Conservation (phyloP, 1,284 basidiomycete genomes). For the Fomitopsis schrenkii region DNA sequence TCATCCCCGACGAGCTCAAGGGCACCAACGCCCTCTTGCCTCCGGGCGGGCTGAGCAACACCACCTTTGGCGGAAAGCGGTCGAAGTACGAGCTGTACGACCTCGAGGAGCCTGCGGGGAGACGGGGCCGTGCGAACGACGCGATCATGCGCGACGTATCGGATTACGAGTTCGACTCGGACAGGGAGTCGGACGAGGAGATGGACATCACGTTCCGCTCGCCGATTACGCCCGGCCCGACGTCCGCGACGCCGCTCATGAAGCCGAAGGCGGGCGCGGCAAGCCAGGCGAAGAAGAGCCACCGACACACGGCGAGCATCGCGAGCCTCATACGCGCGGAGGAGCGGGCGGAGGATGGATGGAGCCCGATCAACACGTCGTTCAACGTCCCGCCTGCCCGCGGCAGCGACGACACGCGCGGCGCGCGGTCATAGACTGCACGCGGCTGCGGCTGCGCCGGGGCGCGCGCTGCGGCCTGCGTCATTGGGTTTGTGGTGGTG, state of each 20-base stretch:
- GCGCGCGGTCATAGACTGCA: not conserved
- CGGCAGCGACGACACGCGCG: constrained; percentile 12
- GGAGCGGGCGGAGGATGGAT: constrained; percentile 70
- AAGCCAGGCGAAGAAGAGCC: constrained; percentile 38
- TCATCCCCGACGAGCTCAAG: constrained; percentile 78
- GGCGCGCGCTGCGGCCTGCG: not conserved
- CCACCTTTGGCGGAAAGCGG: constrained; percentile 25
- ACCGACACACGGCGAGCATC: constrained; percentile 76
- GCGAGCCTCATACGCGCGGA: constrained; percentile 74
- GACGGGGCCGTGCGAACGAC: constrained; percentile 24
- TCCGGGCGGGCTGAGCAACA: constrained; percentile 32
- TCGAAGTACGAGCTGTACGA: constrained; percentile 76
- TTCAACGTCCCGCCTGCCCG: constrained; percentile 41
- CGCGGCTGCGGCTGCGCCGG: not conserved
- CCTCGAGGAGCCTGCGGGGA: constrained; percentile 43
- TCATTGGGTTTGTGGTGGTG: too few species aligned
- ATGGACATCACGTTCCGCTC: constrained; percentile 68
- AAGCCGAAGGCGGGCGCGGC: constrained; percentile 17
- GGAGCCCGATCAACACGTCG: constrained; percentile 63
- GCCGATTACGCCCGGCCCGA: constrained; percentile 41
- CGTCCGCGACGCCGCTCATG: constrained; percentile 33
- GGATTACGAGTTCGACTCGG: constrained; percentile 56
- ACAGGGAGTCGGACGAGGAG: constrained; percentile 52
- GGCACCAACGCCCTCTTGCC: constrained; percentile 51
- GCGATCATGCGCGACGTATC: constrained; percentile 37